Base-by-base conservation (phyloP, 164 flowering plant genomes). In the Litsea cubeba region DNA sequence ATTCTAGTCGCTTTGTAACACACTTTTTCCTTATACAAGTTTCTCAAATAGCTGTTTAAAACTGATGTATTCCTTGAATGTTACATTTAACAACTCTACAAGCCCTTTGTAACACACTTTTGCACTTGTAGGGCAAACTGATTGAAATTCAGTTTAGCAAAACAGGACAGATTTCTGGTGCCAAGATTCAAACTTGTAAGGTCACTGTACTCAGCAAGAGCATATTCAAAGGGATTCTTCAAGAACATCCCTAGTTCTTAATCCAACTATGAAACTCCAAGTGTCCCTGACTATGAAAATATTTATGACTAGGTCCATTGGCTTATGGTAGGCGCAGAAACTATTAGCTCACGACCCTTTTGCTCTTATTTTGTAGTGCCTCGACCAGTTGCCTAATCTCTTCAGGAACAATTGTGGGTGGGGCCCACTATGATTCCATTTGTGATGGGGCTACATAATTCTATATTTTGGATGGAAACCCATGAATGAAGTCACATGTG, bases 1-100 rank as follows among this genome's bases (percentile, higher is more conserved):
- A 96, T 82, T 94, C 99, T 49, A 96, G 99, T 85, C 99, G 97
- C 30, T 96, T 94, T 83, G 99, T 96, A 88, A 92, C 97, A 74
- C 81, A 2, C 71, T 12, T 67, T 17, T 57, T 71, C 65, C 72
- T 72, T 49, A 71, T 20, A 5, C n/a, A 17, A 20, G 24, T 22
- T 18, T 68, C 65, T 22, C 26, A 22, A 22, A 63, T 12, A 10
- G 22, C 26, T 63, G 65, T 26, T 63, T 8, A 24, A 63, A 22
- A 63, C 14, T 63, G 65, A 24, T 25, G 6, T 22, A 24, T 63
- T 22, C 65, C 14, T 63, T 24, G 26, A 63, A 63, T 24, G 65
- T 3, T 63, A 3, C 35, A 32, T 32, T 32, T 32, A 3, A 5
- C 5, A 32, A 32, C 35, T 32, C 35, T 32, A 32, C 35, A 32